Base-by-base conservation (phyloP, 2,329 filamentous ascomycete species). In the Colletotrichum sp. region DNA sequence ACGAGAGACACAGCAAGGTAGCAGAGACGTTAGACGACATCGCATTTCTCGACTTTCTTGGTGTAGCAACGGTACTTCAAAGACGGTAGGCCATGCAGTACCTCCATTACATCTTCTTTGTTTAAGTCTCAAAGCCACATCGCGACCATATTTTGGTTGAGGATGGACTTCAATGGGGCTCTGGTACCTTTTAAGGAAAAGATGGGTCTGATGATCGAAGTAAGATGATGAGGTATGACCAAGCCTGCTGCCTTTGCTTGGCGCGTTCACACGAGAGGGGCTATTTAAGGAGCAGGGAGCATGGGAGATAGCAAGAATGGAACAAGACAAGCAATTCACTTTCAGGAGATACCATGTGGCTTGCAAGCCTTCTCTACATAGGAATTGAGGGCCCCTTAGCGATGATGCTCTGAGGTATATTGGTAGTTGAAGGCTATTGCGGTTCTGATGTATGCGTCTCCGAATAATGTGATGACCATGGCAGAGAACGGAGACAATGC, bases 1-100 rank as follows among this genome's bases (percentile, higher is more conserved):
- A 52, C 6, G 3, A 52, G n/a, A 22, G n/a, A 22, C 0, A 0
- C 2, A 22, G 4, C 3, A 13, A 22, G 6, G 4, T 2, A 2
- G 2, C 19, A n/a, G 39, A 7, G 39, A 48, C 5, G 39, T 19
- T 48, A 5, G 19, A n/a, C 3, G 19, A n/a, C 5, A 5, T 48
- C 19, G 9, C 39, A n/a, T 48, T n/a, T n/a, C 19, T 48, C 39
- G 39, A 4, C 1, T 3, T 1, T 2, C 2, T n/a, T 12, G 39
- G 19, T 1, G 0, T 48, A 3, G 19, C 3, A 48, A n/a, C 19
- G 0, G 5, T 48, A 12, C 39, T 48, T n/a, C 39, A 3, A 2
- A 1, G 39, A n/a, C n/a, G n/a, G n/a, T n/a, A n/a, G n/a, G n/a
- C n/a, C n/a, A n/a, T n/a, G n/a, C n/a, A n/a, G n/a, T n/a, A n/a